Conservation (phyloP, 1,284 basidiomycete genomes). For the Ustilago curta region DNA sequence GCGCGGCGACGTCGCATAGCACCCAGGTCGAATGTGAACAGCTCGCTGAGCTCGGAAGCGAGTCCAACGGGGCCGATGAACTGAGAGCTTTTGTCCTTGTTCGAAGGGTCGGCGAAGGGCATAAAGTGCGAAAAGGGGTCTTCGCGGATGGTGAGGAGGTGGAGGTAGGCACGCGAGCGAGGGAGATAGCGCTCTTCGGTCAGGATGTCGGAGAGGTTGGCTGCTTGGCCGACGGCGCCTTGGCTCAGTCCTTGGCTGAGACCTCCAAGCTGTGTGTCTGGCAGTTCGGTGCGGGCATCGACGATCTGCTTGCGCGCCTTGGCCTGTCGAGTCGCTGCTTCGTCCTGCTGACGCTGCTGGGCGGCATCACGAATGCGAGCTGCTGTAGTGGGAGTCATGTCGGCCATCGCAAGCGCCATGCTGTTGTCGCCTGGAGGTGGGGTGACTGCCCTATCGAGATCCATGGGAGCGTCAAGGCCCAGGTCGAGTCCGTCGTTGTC, state of each 20-base stretch:
- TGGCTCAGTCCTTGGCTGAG: slow-evolving; percentile 69
- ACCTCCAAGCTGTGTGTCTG: slow-evolving; percentile 66
- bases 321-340: slow-evolving; percentile 47
- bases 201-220: slow-evolving; percentile 78
- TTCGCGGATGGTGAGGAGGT: slow-evolving; percentile 82
- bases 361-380: slow-evolving; percentile 66
- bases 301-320: slow-evolving; percentile 71
- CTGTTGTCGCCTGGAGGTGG: slow-evolving; percentile 51
- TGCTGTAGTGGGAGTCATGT: slow-evolving; percentile 74
- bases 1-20: slow-evolving; percentile 65
- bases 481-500: slow-evolving; percentile 68
- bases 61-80: slow-evolving; percentile 84
- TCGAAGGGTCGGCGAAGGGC: slow-evolving; percentile 74
- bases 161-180: slow-evolving; percentile 82
- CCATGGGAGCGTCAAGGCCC: slow-evolving; percentile 42
- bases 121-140: slow-evolving; percentile 87
- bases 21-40: slow-evolving; percentile 83
- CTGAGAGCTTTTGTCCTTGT: slow-evolving; percentile 73
- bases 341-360: slow-evolving; percentile 51
- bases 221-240: slow-evolving; percentile 75
- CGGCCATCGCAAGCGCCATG: slow-evolving; percentile 60
- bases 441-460: slow-evolving; percentile 38
- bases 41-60: slow-evolving; percentile 80
- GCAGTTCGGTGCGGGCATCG: slow-evolving; percentile 73
- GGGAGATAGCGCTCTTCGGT: slow-evolving; percentile 81